Evolutionary conservation across 2,329 filamentous ascomycete species (phyloP).

Genomic region (Fusarium veterinarium): DNA sequence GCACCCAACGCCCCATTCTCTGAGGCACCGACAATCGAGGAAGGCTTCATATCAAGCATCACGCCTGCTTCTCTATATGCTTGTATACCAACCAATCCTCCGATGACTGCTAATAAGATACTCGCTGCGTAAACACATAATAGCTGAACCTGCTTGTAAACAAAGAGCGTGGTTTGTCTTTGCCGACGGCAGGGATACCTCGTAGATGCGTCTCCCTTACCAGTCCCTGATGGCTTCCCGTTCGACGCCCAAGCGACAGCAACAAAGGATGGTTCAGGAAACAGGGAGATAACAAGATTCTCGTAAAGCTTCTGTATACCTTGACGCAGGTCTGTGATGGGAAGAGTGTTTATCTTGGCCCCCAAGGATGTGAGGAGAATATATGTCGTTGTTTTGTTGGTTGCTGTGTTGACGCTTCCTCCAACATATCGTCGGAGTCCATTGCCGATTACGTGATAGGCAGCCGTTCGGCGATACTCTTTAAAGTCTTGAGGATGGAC

Average conservation of each 20-base stretch:
- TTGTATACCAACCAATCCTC: neutral
- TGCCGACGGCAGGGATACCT: neutral
- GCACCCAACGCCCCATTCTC: neutral
- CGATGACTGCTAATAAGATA: neutral
- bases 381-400: neutral
- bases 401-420: neutral
- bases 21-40: neutral
- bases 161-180: neutral
- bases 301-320: neutral
- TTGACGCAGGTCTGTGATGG: neutral
- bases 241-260: neutral
- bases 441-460: neutral
- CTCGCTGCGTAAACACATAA: too few species aligned
- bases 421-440: neutral
- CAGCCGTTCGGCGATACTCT: neutral
- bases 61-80: neutral
- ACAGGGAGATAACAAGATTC: too few species aligned
- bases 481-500: neutral
- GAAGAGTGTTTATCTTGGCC: neutral
- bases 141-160: neutral
- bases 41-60: neutral
- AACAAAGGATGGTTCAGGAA: neutral
- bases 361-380: neutral
- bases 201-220: neutral
- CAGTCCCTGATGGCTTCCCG: neutral